phyloP scores from a whole-genome alignment of 306 rosid species.

The Chamaecrista fasciculata region DNA sequence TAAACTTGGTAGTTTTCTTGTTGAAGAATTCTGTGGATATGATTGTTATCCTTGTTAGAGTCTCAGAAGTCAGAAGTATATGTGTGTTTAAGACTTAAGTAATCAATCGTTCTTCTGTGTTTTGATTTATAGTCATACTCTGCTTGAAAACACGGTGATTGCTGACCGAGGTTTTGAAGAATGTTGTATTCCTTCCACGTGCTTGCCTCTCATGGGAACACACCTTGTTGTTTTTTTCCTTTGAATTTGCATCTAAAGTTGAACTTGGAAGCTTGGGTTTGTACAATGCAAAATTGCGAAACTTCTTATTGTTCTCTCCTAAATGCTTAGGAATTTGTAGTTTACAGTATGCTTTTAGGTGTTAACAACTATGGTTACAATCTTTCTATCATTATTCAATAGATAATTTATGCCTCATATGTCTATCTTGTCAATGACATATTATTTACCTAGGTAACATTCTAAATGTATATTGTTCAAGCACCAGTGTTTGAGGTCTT shows the following conservation, averaged over 20 bases:
- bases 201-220: background rate
- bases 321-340: background rate
- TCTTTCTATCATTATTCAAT: background rate
- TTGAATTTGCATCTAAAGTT: background rate
- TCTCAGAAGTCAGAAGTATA: background rate
- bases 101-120: background rate
- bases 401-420: slow-evolving; percentile 8
- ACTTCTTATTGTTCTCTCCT: background rate
- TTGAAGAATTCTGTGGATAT: background rate
- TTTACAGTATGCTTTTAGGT: background rate
- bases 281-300: slow-evolving; percentile 3
- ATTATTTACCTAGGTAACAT: background rate
- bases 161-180: background rate
- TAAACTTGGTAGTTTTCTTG: background rate
- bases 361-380: background rate
- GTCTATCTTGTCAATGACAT: slow-evolving; percentile 9
- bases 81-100: background rate
- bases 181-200: background rate
- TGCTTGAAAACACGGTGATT: background rate
- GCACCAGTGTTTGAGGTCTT: background rate
- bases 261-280: background rate
- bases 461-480: slow-evolving; percentile 2
- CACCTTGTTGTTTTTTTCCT: background rate
- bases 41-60: background rate
- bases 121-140: too few relatives aligned